Percentiles rank a stretch among this genome's conserved stretches.
phyloP scores from a whole-genome alignment of 345 rosid genomes.

The Aquilaria sinensis region DNA sequence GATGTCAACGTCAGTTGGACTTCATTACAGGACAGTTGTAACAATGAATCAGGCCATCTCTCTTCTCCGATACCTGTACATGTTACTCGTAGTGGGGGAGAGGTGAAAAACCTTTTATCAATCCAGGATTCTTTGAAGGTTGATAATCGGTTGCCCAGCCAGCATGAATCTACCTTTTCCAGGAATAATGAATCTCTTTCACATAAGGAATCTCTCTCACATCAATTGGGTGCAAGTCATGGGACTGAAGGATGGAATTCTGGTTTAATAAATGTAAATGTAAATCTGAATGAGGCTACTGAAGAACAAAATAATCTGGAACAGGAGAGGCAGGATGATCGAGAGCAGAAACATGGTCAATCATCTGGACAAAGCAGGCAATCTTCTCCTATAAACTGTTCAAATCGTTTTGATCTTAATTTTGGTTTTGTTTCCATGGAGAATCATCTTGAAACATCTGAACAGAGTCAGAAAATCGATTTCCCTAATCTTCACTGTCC shows the following conservation, averaged over 20 bases:
- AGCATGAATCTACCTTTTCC: conserved; percentile 25
- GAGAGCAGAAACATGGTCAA: conserved; percentile 16
- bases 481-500: conserved; percentile 41
- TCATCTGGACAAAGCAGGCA: conserved; percentile 10
- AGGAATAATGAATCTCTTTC: conserved; percentile 20
- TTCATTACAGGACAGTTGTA: conserved; percentile 16
- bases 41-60: conserved; percentile 25
- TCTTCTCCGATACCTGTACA: conserved; percentile 25
- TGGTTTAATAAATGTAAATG: conserved; percentile 14
- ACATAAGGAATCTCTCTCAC: conserved; percentile 13
- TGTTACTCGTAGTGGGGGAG: conserved; percentile 23
- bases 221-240: conserved; percentile 20
- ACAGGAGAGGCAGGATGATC: conserved; percentile 27
- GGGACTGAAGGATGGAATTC: conserved; percentile 24
- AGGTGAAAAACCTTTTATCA: conserved; percentile 18
- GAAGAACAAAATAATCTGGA: conserved; percentile 16
- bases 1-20: conserved; percentile 17
- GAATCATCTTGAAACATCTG: conserved; percentile 29
- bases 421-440: conserved; percentile 30
- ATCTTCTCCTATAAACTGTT: conserved; percentile 7
- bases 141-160: conserved; percentile 23
- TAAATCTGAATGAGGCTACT: conserved; percentile 6
- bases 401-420: conserved; percentile 9
- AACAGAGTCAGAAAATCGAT: conserved; percentile 34
- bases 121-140: conserved; percentile 22